phyloP scores from a whole-genome alignment of 805 yeast genomes.

The Metschnikowia hibisci region DNA sequence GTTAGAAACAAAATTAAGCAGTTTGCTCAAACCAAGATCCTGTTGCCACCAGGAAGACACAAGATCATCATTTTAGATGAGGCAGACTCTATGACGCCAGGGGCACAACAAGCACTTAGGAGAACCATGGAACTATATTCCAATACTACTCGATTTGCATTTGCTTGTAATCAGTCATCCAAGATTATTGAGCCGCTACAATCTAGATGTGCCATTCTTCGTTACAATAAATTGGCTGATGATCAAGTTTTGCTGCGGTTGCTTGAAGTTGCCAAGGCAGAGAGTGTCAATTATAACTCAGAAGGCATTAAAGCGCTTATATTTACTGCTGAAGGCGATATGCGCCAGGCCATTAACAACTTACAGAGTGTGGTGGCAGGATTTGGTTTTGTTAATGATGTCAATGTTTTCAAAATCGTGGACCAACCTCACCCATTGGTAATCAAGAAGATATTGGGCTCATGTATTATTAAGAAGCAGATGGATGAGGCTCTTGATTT shows the following conservation, averaged over 20 bases:
- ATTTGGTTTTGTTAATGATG: slow-evolving; percentile 83
- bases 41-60: slow-evolving; percentile 82
- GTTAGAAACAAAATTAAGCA: slow-evolving; percentile 91
- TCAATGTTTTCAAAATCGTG: slow-evolving; percentile 90
- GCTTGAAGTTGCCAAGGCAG: slow-evolving; percentile 63
- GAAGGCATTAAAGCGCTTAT: slow-evolving; percentile 91
- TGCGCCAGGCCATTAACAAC: slow-evolving; percentile 97
- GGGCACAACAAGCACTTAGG: slow-evolving; percentile 92
- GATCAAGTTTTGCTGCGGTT: slow-evolving; percentile 79
- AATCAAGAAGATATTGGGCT: slow-evolving; percentile 57
- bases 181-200: slow-evolving; percentile 96
- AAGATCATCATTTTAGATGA: slow-evolving; percentile 92
- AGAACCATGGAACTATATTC: slow-evolving; percentile 95
- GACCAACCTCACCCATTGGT: slow-evolving; percentile 95
- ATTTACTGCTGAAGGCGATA: slow-evolving; percentile 96
- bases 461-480: slow-evolving; percentile 34
- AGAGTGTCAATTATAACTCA: slow-evolving; percentile 72
- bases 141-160: slow-evolving; percentile 96
- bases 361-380: slow-evolving; percentile 93
- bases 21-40: slow-evolving; percentile 92
- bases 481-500: slow-evolving; percentile 65
- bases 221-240: slow-evolving; percentile 78
- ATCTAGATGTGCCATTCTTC: slow-evolving; percentile 90
- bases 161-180: slow-evolving; percentile 92
- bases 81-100: slow-evolving; percentile 96